phyloP scores from a whole-genome alignment of 2,329 filamentous ascomycete species.

The Talaromyces sp. region DNA sequence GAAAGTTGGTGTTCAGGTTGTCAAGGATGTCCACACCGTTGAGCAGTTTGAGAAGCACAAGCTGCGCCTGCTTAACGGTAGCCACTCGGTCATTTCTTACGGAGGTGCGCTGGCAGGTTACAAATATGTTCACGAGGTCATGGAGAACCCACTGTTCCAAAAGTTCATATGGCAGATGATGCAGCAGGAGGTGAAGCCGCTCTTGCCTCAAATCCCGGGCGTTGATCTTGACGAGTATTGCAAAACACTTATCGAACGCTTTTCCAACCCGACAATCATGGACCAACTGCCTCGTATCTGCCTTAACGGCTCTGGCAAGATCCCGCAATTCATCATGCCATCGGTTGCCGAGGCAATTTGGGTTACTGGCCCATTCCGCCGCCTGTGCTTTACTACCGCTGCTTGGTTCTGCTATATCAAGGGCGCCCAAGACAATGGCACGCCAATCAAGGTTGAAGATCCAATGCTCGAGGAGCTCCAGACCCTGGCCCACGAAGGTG shows the following conservation, averaged over 20 bases:
- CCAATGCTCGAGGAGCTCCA: conserved; percentile 47
- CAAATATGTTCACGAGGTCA: conserved; percentile 51
- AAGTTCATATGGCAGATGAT: conserved; percentile 51
- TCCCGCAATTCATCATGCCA: conserved; percentile 42
- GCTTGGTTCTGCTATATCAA: conserved; percentile 50
- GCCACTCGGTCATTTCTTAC: conserved; percentile 50
- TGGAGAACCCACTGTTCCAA: conserved; percentile 44
- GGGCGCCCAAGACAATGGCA: conserved; percentile 46
- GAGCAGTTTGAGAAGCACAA: conserved; percentile 55
- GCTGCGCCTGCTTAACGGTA: conserved; percentile 51
- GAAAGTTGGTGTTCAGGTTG: conserved; percentile 49
- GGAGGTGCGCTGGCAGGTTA: conserved; percentile 49
- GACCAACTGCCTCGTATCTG: conserved; percentile 50
- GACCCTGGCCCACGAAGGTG: conserved; percentile 41
- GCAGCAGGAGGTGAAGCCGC: conserved; percentile 51
- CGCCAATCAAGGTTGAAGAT: conserved; percentile 38
- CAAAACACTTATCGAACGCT: conserved; percentile 49
- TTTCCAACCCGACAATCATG: conserved; percentile 54
- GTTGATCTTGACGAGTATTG: conserved; percentile 51
- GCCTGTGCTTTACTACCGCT: conserved; percentile 45
- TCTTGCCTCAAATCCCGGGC: conserved; percentile 46
- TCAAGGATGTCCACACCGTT: conserved; percentile 47
- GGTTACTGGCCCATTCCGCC: conserved; percentile 39
- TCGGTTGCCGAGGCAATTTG: conserved; percentile 40
- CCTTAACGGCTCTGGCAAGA: conserved; percentile 50